Evolutionary conservation across 1,284 basidiomycete species (phyloP), one percentile per base, ranked within the genome.

Genomic region (Ceratobasidium sp.): DNA sequence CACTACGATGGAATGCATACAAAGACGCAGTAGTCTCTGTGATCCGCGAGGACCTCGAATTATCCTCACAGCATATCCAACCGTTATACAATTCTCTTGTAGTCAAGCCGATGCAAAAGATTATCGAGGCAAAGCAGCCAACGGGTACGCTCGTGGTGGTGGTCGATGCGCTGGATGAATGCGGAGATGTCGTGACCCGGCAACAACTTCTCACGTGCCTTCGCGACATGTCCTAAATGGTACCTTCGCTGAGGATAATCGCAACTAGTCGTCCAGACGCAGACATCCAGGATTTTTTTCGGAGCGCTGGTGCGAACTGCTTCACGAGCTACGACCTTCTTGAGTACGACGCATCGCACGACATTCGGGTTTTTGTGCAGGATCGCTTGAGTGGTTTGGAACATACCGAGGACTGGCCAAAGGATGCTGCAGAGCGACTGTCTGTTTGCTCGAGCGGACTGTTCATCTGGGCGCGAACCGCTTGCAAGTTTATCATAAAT

Each of bases 101-200:
- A 1, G 16, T 2, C 14, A 11, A 16, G n/a, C 58, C 58, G 1
- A 6, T 42, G 3, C 18, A 25, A 23, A 5, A 8, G 5, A 14
- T 60, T 21, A 8, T 8, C 21, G 3, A 18, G 18, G 5, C 40
- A 14, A 21, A 14, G 38, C 40, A 6, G 18, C 30, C 38, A 18
- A 9, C n/a, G 5, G 16, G 18, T 0, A 30, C 56, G 2, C 23
- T 73, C n/a, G 64, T 60, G 0, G 33, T 69, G 12, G 72, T 73
- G 6, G 23, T 73, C 2, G 63, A 73, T 30, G 72, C 64, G 3
- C 46, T 73, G 6, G 72, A 73, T 44, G 72, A 73, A 46, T 73
- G 64, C 16, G 49, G 11, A 3, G 30, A 36, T 0, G 25, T 23
- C 9, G 21, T 51, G 11, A 69, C 30, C 30, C 54, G 66, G 4